Conservation (phyloP, 2,329 filamentous ascomycete genomes). For the Botryotinia convoluta region DNA sequence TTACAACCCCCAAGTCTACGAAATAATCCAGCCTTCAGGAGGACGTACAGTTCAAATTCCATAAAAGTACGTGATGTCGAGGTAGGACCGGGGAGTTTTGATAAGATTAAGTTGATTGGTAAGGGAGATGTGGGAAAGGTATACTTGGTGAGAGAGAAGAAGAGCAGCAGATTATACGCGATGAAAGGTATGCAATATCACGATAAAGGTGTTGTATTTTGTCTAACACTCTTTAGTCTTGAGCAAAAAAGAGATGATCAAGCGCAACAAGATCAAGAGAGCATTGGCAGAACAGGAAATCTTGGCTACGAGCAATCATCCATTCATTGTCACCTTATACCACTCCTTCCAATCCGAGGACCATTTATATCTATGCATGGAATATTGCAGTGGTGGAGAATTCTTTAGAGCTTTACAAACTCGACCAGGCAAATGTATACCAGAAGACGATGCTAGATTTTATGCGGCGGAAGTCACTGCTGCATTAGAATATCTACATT, state of each 20-base stretch:
- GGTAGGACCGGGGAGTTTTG: conserved; percentile 91
- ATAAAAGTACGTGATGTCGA: conserved; percentile 98
- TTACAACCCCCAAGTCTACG: conserved; percentile 66
- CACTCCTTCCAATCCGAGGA: conserved; percentile 99
- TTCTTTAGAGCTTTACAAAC: conserved; percentile 98
- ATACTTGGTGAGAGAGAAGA: conserved; percentile 96
- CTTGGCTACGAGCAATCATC: conserved; percentile 95
- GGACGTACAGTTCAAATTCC: conserved; percentile 98
- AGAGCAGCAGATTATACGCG: conserved; percentile 89
- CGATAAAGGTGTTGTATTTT: neutral
- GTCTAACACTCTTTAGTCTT: conserved; percentile 60
- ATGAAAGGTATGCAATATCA: conserved; percentile 78
- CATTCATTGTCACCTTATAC: conserved; percentile 97
- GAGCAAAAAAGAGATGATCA: conserved; percentile 99
- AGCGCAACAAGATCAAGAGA: conserved; percentile 99
- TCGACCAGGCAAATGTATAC: conserved; percentile 92
- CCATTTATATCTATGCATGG: conserved; percentile 99
- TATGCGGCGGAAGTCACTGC: conserved; percentile 98
- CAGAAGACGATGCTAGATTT: conserved; percentile 94
- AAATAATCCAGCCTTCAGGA: conserved; percentile 74
- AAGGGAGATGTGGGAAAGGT: conserved; percentile 99
- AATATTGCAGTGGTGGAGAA: conserved; percentile 97
- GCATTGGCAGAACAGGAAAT: conserved; percentile 98
- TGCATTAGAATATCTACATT: conserved; percentile 90
- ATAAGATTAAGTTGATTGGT: conserved; percentile 99